phyloP scores from a whole-genome alignment of 108 stramenopile genomes.

The Cylindrotheca closterium region DNA sequence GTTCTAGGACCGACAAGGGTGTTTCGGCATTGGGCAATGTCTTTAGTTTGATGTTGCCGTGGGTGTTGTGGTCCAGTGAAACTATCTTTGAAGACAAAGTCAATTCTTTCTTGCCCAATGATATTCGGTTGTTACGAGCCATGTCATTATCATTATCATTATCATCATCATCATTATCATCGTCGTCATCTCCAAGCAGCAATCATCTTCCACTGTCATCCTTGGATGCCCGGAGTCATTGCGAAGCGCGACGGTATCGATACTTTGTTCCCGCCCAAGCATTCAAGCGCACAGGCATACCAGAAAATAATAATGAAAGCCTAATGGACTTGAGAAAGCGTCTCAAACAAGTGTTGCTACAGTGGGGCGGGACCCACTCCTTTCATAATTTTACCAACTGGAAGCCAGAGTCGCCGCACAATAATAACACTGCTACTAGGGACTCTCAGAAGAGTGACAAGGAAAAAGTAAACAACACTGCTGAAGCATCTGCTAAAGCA shows the following conservation, averaged over 20 bases:
- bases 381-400: conserved; percentile 86
- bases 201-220: background rate
- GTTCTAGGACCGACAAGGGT: background rate
- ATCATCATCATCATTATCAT: no score
- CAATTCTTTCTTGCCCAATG: background rate
- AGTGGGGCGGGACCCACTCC: conserved; percentile 85
- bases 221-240: background rate
- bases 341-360: conserved; percentile 32
- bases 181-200: no score
- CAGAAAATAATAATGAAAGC: background rate
- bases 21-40: background rate
- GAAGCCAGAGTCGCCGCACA: background rate
- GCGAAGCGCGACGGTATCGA: background rate
- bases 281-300: background rate
- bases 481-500: no score
- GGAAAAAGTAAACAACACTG: no score
- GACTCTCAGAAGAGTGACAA: no score
- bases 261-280: background rate
- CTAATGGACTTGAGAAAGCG: background rate
- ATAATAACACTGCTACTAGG: no score
- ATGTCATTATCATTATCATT: no score
- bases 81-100: background rate
- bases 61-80: background rate
- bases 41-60: background rate
- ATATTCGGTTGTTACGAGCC: background rate